Base-by-base conservation (phyloP, 768 basidiomycete genomes). In the Fomitopsis pulvina region DNA sequence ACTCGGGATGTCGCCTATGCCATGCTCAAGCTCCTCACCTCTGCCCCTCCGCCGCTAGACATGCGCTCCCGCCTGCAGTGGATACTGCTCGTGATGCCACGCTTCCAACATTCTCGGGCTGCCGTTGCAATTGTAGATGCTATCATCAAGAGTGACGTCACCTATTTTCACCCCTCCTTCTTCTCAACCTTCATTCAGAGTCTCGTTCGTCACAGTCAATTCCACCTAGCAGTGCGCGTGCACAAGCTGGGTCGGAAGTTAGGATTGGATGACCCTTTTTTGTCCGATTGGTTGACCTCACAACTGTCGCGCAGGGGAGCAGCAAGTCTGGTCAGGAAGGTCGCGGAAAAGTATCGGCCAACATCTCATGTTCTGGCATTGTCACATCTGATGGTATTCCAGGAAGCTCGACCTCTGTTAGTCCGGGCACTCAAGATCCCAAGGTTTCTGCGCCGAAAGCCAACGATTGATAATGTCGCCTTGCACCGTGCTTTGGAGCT, bases 191-290 rank as follows among this genome's bases (percentile, higher is more conserved):
- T 77, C 28, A 59, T 74, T 47, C 64, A 63, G 32, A 57, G 61
- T 1, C 60, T 85, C 11, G 56, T 81, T 26, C 64, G 60, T 4
- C 65, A 64, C 45, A 69, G 75, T 20, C 68, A 76, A 47, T 64
- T 71, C 46, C 48, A 55, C 10, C 54, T 66, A 10, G 75, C 74
- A 3, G 48, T 63, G 24, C 63, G 51, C 58, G 18, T 66, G 66
- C 20, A 66, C 62, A n/a, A 49, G 21, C 32, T 57, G 65, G 40
- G 56, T 58, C 34, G 54, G 41, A 11, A 40, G 32, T 41, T 53
- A 54, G 28, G 52, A 16, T 58, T 60, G 1, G 54, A 49, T 4
- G 53, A 66, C 2, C 48, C 58, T 1, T 50, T 54, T 4, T 57
- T 62, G 27, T 65, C 73, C 53, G 66, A 67, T 14, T 63, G 63